Conservation (phyloP, 371 early-diverging fungal species). For the Lichtheimia hyalospora region DNA sequence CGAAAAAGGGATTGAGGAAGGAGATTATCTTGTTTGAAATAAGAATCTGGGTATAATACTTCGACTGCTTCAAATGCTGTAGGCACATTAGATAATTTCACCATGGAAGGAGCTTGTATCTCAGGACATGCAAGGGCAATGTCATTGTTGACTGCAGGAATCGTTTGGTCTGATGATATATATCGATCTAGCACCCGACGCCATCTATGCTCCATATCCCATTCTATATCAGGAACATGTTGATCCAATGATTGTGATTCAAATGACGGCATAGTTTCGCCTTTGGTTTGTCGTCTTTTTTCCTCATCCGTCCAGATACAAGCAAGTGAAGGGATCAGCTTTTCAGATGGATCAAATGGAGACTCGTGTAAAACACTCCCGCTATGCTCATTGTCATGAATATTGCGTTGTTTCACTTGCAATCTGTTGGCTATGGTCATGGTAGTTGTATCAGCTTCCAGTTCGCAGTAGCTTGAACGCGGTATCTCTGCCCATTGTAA, state of each 20-base stretch:
- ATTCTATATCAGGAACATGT: constrained; percentile 8
- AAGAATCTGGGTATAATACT: constrained; percentile 34
- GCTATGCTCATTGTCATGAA: constrained; percentile 26
- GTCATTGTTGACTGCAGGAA: not conserved
- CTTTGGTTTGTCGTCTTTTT: constrained; percentile 14
- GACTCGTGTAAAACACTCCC: not conserved
- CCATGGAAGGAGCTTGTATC: not conserved
- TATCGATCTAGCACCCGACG: constrained; percentile 13
- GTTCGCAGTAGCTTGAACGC: constrained; percentile 68
- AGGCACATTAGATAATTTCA: constrained; percentile 15
- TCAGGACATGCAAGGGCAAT: not conserved
- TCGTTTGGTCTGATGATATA: not conserved
- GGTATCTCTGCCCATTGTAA: constrained; percentile 19
- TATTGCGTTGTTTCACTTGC: constrained; percentile 55
- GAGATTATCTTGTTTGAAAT: constrained; percentile 1
- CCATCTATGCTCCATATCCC: constrained; percentile 21
- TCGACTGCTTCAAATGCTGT: constrained; percentile 52
- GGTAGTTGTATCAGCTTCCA: constrained; percentile 73
- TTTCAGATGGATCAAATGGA: constrained; percentile 10
- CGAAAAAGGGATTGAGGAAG: constrained; percentile 22
- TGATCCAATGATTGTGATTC: not conserved
- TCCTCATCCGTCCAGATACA: constrained; percentile 58
- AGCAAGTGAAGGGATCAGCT: constrained; percentile 59
- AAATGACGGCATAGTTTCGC: constrained; percentile 17
- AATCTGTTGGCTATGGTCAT: constrained; percentile 71